Base-by-base conservation (phyloP, 2,329 filamentous ascomycete species). In the Mariannaea elegans region DNA sequence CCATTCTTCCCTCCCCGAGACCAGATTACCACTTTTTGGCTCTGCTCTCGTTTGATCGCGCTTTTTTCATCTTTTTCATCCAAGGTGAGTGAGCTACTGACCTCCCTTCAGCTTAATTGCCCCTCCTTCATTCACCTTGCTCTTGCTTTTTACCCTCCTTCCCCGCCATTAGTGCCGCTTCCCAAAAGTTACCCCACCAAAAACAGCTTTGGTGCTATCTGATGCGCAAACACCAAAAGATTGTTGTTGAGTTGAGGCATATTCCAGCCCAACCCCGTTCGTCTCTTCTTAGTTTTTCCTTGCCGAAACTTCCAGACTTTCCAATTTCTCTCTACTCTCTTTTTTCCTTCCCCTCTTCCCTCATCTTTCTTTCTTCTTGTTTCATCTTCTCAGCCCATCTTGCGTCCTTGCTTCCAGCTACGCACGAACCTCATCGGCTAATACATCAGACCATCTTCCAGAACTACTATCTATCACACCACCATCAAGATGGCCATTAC, bases 401-500 rank as follows among this genome's bases (percentile, higher is more conserved):
- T 31, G 49, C 56, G 16, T 56, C 56, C 24, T 58, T 52, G 49
- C 54, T 51, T 46, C 58, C 46, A 49, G 49, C 59, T 61, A 56
- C 16, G 56, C 58, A 62, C 56, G 49, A 58, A 55, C 52, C 56
- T 49, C 27, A 39, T 58, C 29, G 49, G 65, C 68, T 72, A 60
- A 67, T 52, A 54, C 54, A 63, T 66, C 63, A 63, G 62, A 56
- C 46, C 58, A 63, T 53, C 64, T 27, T 54, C 44, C 47, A 69
- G 63, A 60, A 65, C 52, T 42, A 44, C 47, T 39, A 41, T 46
- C 48, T 50, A 65, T 59, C 59, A 62, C 61, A 66, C 49, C 46
- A 64, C 57, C 46, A 53, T 57, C 72, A 81, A 94, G 77, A 99
- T 99, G 95, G 84, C 91, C 75, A 92, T 95, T 81, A 88, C 89